Evolutionary conservation across 2,329 filamentous ascomycete genomes (phyloP).

Genomic region (Coniochaeta prunicola): DNA sequence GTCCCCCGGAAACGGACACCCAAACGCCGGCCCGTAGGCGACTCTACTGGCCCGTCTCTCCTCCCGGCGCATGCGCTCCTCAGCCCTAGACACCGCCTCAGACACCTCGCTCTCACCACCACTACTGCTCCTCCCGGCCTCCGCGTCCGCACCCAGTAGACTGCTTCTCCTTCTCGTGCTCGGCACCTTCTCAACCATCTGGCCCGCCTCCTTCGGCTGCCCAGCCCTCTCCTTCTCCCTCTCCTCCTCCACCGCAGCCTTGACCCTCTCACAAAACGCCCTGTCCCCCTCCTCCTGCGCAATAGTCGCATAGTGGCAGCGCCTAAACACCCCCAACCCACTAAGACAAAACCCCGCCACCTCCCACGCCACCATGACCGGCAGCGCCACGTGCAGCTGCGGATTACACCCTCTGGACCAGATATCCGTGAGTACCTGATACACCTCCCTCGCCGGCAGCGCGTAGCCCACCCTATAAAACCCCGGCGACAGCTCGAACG

Average conservation of each 20-base stretch:
- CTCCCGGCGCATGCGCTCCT: not conserved
- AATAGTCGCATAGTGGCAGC: slow-evolving; percentile 22
- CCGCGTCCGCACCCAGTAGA: too few species aligned
- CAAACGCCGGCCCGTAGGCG: not conserved
- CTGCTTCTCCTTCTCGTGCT: not conserved
- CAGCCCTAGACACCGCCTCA: not conserved
- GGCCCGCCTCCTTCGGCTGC: not conserved
- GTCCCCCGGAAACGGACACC: not conserved
- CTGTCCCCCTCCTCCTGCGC: slow-evolving; percentile 15
- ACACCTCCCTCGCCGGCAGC: slow-evolving; percentile 31
- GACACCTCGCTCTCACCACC: not conserved
- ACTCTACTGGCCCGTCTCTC: not conserved
- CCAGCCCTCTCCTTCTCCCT: not conserved
- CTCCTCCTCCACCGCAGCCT: slow-evolving; percentile 15
- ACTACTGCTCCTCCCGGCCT: not conserved
- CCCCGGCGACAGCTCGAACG: slow-evolving; percentile 31
- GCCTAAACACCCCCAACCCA: slow-evolving; percentile 19
- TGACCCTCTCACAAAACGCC: slow-evolving; percentile 17
- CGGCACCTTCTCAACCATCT: not conserved
- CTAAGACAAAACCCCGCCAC: slow-evolving; percentile 13
- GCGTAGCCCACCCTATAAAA: slow-evolving; percentile 33
- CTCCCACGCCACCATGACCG: slow-evolving; percentile 34
- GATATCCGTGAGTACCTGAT: slow-evolving; percentile 31
- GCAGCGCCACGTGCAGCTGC: slow-evolving; percentile 28
- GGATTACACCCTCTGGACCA: slow-evolving; percentile 35